Percentiles rank a stretch among this genome's conserved stretches.
phyloP scores from a whole-genome alignment of 768 basidiomycete species.

The Suillus tomentosus region DNA sequence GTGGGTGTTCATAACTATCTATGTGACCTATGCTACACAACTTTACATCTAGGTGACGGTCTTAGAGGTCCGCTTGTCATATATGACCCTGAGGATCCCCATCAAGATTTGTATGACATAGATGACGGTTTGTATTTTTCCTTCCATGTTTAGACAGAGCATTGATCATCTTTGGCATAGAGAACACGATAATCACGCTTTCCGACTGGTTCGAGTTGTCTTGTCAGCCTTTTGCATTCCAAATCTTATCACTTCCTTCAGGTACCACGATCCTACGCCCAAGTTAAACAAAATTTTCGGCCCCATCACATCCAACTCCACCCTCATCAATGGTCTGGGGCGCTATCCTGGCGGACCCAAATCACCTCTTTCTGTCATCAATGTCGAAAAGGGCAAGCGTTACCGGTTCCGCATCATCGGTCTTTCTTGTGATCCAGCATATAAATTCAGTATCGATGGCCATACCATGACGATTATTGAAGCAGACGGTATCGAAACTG shows the following conservation, averaged over 20 bases:
- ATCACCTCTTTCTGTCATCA: conserved; percentile 39
- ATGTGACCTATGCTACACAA: neutral
- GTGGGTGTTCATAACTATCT: conserved; percentile 36
- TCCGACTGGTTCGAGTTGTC: conserved; percentile 43
- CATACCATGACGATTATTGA: conserved; percentile 47
- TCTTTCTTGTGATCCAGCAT: conserved; percentile 33
- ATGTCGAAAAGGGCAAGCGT: conserved; percentile 39
- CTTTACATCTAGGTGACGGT: conserved; percentile 30
- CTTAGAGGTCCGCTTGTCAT: conserved; percentile 44
- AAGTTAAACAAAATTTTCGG: conserved; percentile 11
- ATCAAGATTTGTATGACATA: conserved; percentile 42
- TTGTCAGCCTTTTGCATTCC: neutral
- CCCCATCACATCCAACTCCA: conserved; percentile 36
- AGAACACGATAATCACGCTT: conserved; percentile 44
- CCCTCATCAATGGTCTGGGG: conserved; percentile 49
- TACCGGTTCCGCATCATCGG: conserved; percentile 45
- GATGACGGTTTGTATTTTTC: conserved; percentile 41
- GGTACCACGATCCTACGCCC: conserved; percentile 31
- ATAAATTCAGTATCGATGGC: conserved; percentile 36
- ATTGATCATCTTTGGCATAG: conserved; percentile 24
- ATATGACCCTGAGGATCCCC: conserved; percentile 50
- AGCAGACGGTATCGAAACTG: conserved; percentile 39
- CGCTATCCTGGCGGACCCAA: conserved; percentile 37
- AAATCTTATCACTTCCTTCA: conserved; percentile 8
- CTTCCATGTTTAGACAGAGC: neutral